Evolutionary conservation across 176 grass and related monocot species (phyloP).

Genomic region (Musa acuminata): DNA sequence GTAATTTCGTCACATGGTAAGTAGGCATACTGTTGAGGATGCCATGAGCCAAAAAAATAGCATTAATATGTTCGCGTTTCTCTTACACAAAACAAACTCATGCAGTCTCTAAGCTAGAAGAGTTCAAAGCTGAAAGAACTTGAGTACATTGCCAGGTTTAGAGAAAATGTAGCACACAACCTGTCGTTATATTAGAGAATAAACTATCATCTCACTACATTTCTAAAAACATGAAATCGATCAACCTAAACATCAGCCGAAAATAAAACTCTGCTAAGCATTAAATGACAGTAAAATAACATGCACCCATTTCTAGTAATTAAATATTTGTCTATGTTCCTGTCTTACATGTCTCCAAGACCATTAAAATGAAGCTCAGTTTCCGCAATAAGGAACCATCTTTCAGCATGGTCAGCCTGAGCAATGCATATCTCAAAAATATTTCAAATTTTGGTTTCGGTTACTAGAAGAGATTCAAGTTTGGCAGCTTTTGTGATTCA

Average conservation of each 20-base stretch:
- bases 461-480: neutral
- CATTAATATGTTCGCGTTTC: neutral
- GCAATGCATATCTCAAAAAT: neutral
- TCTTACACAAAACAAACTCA: neutral
- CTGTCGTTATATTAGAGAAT: too few species aligned
- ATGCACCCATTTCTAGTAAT: neutral
- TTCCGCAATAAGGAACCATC: neutral
- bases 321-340: neutral
- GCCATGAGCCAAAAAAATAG: neutral
- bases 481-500: neutral
- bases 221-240: neutral
- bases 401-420: neutral
- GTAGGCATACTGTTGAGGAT: too few species aligned
- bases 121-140: neutral
- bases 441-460: neutral
- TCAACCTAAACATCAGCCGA: neutral
- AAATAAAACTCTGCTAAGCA: neutral
- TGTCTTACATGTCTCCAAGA: neutral
- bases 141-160: neutral
- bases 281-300: neutral
- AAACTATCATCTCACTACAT: neutral
- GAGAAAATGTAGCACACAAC: too few species aligned
- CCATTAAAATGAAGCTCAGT: neutral
- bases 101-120: neutral
- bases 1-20: neutral